Evolutionary conservation across 805 yeast genomes (phyloP).

Genomic region (Hanseniaspora clermontiae): DNA sequence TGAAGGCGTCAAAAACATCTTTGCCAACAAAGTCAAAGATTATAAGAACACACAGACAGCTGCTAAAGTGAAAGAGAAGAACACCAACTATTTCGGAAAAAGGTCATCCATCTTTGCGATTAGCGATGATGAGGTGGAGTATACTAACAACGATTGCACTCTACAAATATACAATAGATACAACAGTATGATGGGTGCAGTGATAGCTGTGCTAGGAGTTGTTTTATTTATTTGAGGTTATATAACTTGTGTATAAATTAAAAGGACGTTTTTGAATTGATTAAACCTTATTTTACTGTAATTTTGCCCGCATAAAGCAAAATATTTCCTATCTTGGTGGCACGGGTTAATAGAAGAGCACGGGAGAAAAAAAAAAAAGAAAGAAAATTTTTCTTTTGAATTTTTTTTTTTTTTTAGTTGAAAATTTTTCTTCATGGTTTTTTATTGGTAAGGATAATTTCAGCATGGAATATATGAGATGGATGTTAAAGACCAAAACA

Average conservation of each 20-base stretch:
- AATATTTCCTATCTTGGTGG: too few relatives aligned
- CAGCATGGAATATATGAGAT: background rate
- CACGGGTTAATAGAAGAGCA: too few relatives aligned
- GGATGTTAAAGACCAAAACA: background rate
- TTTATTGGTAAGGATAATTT: background rate
- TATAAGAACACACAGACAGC: background rate
- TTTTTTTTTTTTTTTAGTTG: background rate
- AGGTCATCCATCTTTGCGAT: background rate
- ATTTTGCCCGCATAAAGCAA: too few relatives aligned
- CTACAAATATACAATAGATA: background rate
- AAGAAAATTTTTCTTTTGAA: background rate
- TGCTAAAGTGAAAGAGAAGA: background rate
- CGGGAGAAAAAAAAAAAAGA: background rate
- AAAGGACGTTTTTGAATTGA: too few relatives aligned
- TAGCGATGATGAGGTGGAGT: background rate
- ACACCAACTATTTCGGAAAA: background rate
- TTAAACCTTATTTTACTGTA: background rate
- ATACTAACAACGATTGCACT: background rate
- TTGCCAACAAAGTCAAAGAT: background rate
- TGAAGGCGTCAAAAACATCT: background rate
- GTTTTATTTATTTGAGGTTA: background rate
- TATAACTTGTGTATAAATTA: background rate
- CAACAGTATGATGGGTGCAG: conserved; percentile 9
- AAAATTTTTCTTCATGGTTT: background rate
- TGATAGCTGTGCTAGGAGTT: background rate